These are phyloP conservation scores for Tricholoma matsutake DNA, from an alignment of 768 basidiomycete species.

Conservation along the genomic window DNA sequence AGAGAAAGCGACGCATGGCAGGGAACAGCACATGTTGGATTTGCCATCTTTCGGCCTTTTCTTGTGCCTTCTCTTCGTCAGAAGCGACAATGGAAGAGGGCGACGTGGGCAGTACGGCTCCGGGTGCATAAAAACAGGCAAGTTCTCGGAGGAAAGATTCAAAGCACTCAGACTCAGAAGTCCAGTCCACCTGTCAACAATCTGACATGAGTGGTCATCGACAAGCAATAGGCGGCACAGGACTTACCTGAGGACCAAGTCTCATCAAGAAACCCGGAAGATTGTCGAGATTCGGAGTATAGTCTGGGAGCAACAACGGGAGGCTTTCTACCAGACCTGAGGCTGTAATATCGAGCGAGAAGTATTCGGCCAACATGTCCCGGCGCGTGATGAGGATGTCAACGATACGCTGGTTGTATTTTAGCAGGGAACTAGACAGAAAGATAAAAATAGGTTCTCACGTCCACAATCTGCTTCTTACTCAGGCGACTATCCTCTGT, in stretches of 20 bases:
- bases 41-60: conserved; percentile 75
- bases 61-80: conserved; percentile 38
- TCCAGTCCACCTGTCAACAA: conserved; percentile 77
- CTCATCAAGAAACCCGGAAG: conserved; percentile 88
- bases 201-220: background rate
- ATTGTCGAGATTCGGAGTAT: conserved; percentile 88
- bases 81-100: conserved; percentile 10
- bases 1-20: conserved; percentile 73
- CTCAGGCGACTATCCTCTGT: conserved; percentile 51
- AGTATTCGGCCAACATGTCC: conserved; percentile 92
- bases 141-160: conserved; percentile 82
- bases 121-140: conserved; percentile 86
- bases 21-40: conserved; percentile 91
- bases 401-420: conserved; percentile 52
- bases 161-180: conserved; percentile 82
- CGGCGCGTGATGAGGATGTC: conserved; percentile 56
- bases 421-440: background rate
- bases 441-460: conserved; percentile 32
- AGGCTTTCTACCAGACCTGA: conserved; percentile 70
- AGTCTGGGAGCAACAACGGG: conserved; percentile 82
- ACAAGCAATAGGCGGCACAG: background rate
- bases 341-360: conserved; percentile 68
- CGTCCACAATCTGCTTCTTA: conserved; percentile 68
- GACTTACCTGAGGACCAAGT: conserved; percentile 82
- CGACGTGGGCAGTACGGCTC: conserved; percentile 32